Evolutionary conservation across 2,329 filamentous ascomycete species (phyloP).

Genomic region (Colletotrichum tofieldiae): DNA sequence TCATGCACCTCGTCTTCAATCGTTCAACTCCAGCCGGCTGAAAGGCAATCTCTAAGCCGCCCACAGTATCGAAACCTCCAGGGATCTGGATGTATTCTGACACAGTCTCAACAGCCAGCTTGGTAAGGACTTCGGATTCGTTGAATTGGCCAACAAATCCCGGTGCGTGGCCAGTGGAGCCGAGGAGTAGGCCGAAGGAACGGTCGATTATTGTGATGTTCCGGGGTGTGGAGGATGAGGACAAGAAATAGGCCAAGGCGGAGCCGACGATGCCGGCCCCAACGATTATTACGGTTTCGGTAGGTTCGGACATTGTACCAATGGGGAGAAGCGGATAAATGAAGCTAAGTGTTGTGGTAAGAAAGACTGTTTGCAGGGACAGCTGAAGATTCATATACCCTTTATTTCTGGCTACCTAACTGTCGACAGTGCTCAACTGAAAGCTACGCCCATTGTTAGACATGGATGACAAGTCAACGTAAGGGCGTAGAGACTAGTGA

Average conservation of each 20-base stretch:
- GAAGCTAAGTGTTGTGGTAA: background rate
- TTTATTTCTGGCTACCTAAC: background rate
- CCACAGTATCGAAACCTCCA: constrained; percentile 22
- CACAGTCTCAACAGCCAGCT: constrained; percentile 19
- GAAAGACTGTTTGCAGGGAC: background rate
- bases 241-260: constrained; percentile 54
- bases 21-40: background rate
- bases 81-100: constrained; percentile 29
- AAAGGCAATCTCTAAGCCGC: constrained; percentile 24
- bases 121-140: constrained; percentile 31
- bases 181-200: constrained; percentile 20
- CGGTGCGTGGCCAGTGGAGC: constrained; percentile 33
- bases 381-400: no score
- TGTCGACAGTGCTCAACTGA: no score
- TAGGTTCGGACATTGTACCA: background rate
- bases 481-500: constrained; percentile 13
- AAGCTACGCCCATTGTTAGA: background rate
- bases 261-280: constrained; percentile 57
- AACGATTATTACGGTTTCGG: constrained; percentile 53
- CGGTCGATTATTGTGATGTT: constrained; percentile 22
- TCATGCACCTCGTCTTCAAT: background rate
- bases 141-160: constrained; percentile 34
- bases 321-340: background rate
- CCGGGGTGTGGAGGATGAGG: background rate
- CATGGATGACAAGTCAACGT: background rate